These are phyloP conservation scores for Bjerkandera adusta DNA, from an alignment of 1,284 basidiomycete genomes.

Conservation along the genomic window DNA sequence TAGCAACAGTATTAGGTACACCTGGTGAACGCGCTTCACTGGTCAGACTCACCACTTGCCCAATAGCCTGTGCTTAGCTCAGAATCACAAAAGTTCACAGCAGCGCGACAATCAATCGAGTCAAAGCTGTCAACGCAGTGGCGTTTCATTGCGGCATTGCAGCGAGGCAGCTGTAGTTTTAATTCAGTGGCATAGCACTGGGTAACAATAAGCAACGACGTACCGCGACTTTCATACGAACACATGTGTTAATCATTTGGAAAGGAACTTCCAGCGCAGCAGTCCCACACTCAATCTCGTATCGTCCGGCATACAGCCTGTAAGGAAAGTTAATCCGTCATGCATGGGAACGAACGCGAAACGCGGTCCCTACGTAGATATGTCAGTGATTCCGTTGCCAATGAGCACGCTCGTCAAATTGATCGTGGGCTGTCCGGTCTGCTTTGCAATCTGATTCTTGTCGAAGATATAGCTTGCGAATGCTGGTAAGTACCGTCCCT, in stretches of 20 bases:
- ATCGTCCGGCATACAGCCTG: constrained; percentile 60
- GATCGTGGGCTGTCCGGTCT: constrained; percentile 56
- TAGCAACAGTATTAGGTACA: constrained; percentile 20
- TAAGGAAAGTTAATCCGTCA: not conserved
- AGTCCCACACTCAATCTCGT: constrained; percentile 61
- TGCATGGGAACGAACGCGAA: not conserved
- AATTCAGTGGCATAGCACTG: no score
- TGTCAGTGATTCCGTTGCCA: constrained; percentile 63
- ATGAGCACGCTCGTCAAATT: constrained; percentile 68
- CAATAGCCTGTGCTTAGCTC: constrained; percentile 52
- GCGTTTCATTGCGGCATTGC: constrained; percentile 44
- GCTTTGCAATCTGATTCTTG: constrained; percentile 57
- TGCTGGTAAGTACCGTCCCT: constrained; percentile 79
- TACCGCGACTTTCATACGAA: constrained; percentile 59
- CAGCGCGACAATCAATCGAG: constrained; percentile 57
- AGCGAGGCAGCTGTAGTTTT: constrained; percentile 47
- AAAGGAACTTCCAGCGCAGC: constrained; percentile 54
- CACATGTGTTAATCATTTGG: constrained; percentile 54
- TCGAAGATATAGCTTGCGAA: constrained; percentile 81
- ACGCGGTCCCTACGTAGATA: constrained; percentile 45
- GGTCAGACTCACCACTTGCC: constrained; percentile 43
- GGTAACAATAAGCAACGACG: constrained; percentile 25
- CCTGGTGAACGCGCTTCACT: not conserved
- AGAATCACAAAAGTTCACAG: constrained; percentile 59
- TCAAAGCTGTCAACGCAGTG: constrained; percentile 58